Evolutionary conservation across 345 rosid genomes (phyloP).

Genomic region (Eutrema japonicum): DNA sequence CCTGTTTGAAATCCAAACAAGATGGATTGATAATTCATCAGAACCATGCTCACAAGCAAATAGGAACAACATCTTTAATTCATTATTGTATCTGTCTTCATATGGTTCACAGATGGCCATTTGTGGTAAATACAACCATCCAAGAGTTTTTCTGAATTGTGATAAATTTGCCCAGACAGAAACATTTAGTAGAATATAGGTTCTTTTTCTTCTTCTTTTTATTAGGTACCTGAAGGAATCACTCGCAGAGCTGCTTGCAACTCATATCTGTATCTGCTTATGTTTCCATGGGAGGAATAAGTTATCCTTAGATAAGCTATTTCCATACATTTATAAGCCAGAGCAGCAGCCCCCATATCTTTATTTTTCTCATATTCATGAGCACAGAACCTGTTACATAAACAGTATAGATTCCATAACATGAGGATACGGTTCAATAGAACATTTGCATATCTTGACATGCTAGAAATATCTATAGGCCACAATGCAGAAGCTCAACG

Average conservation of each 20-base stretch:
- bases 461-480: conserved; percentile 23
- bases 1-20: conserved; percentile 50
- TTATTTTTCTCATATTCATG: conserved; percentile 85
- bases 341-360: conserved; percentile 94
- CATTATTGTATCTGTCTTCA: conserved; percentile 2
- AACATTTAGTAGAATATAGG: conserved; percentile 15
- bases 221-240: conserved; percentile 77
- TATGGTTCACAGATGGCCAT: conserved; percentile 18
- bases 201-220: not conserved
- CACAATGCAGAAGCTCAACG: conserved; percentile 17
- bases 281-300: conserved; percentile 62
- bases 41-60: conserved; percentile 16
- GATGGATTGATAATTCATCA: conserved; percentile 24
- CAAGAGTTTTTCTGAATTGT: conserved; percentile 1
- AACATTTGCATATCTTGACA: conserved; percentile 29
- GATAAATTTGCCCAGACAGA: conserved; percentile 1
- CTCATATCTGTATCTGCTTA: conserved; percentile 70
- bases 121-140: conserved; percentile 16
- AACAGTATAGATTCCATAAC: not conserved
- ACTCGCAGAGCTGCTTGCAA: conserved; percentile 68
- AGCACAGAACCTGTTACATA: conserved; percentile 78
- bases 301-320: conserved; percentile 93
- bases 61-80: not conserved
- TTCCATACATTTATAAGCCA: conserved; percentile 98
- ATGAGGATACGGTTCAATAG: conserved; percentile 30